phyloP scores from a whole-genome alignment of 2,329 filamentous ascomycete species.

The Penicillium sp. region DNA sequence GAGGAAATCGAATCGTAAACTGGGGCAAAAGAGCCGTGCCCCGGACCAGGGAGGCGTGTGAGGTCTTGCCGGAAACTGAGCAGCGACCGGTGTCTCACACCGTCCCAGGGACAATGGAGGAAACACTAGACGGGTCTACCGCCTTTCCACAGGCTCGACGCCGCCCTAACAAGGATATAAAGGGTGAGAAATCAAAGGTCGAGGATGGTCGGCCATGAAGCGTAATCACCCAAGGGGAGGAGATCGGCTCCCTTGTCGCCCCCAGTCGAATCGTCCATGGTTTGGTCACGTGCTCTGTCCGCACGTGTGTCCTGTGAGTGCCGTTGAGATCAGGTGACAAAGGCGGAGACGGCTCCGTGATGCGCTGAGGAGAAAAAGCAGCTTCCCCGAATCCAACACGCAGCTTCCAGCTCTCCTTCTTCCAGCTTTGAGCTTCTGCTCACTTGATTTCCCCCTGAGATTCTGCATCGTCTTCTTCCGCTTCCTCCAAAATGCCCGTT shows the following conservation, averaged over 20 bases:
- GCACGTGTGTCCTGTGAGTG: conserved; percentile 23
- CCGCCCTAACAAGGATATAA: conserved; percentile 30
- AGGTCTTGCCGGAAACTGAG: conserved; percentile 33
- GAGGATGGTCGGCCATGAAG: conserved; percentile 32
- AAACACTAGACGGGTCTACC: conserved; percentile 35
- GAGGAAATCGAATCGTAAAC: conserved; percentile 13
- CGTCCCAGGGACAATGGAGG: conserved; percentile 26
- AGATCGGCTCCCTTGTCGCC: conserved; percentile 29
- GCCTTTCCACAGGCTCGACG: conserved; percentile 35
- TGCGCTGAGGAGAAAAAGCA: conserved; percentile 22
- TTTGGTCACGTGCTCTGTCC: conserved; percentile 21
- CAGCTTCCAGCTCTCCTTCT: background rate
- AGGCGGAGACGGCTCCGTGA: conserved; percentile 22
- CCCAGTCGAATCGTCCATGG: background rate
- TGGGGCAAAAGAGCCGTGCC: conserved; percentile 24
- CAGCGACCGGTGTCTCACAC: conserved; percentile 35
- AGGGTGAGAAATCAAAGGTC: conserved; percentile 24
- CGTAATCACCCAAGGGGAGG: conserved; percentile 26
- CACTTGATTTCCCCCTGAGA: background rate
- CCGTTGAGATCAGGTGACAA: conserved; percentile 27
- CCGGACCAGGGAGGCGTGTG: conserved; percentile 36
- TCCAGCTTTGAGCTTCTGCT: conserved; percentile 5
- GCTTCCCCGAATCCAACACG: conserved; percentile 9
- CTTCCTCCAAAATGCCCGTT: conserved; percentile 54
- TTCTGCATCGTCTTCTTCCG: too few relatives aligned